Conservation (phyloP, 176 grass and related monocot genomes). For the Paspalum notatum region DNA sequence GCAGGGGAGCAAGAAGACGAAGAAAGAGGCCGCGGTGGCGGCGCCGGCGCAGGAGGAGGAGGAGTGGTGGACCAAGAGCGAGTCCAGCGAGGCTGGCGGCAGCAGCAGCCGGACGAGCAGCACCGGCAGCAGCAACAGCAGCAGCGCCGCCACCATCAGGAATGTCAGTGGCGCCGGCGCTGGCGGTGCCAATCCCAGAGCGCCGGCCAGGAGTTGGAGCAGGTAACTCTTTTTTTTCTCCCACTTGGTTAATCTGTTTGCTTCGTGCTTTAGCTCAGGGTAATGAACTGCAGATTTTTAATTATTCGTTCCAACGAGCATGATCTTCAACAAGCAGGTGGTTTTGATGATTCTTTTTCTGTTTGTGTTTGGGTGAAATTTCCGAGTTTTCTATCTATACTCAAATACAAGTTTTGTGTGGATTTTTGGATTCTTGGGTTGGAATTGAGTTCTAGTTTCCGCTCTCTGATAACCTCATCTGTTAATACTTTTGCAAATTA, state of each 20-base stretch:
- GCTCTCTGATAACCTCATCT: too few species aligned
- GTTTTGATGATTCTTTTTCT: neutral
- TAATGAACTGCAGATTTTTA: neutral
- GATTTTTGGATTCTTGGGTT: neutral
- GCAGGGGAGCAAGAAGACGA: neutral
- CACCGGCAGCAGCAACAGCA: conserved; percentile 52
- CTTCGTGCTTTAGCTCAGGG: neutral
- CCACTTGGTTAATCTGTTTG: too few species aligned
- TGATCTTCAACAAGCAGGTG: too few species aligned
- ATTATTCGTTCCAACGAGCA: neutral
- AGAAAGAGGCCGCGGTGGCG: neutral
- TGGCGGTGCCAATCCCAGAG: neutral
- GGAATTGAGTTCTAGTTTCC: neutral
- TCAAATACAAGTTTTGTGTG: neutral
- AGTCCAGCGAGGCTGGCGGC: conserved; percentile 55
- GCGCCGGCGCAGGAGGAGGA: neutral
- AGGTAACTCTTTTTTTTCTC: conserved; percentile 24
- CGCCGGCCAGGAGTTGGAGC: conserved; percentile 43
- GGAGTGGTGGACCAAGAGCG: conserved; percentile 71
- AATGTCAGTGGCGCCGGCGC: conserved; percentile 30
- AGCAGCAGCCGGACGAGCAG: conserved; percentile 72
- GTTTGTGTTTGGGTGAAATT: neutral
- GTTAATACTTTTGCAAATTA: too few species aligned
- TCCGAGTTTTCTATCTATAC: neutral
- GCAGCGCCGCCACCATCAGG: conserved; percentile 31